A percentile compares a stretch with the other conserved stretches of the same genome.
Conservation (phyloP, 495 filamentous ascomycete species). For the Pyronema omphalodes region DNA sequence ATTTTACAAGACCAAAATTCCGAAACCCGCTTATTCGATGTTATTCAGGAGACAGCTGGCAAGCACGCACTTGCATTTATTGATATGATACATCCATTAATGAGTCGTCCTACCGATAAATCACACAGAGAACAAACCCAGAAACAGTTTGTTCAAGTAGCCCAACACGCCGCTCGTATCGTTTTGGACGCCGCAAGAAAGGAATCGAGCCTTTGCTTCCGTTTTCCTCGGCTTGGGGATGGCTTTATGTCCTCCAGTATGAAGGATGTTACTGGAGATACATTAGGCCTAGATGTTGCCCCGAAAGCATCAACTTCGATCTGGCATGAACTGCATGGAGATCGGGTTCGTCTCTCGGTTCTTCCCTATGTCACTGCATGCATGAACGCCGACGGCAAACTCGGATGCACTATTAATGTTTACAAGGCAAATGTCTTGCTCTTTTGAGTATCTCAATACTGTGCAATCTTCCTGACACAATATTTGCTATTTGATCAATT, state of each 20-base stretch:
- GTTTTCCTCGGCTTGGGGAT: neutral
- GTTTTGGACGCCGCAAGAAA: neutral
- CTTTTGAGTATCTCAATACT: neutral
- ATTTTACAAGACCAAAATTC: neutral
- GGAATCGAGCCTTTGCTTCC: neutral
- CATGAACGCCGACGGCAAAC: neutral
- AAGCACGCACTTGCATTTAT: neutral
- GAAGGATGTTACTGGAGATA: conserved; percentile 1
- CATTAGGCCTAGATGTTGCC: neutral
- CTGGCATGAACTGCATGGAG: neutral
- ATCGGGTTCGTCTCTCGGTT: neutral
- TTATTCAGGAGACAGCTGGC: neutral
- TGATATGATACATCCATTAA: neutral
- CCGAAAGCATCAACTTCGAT: neutral
- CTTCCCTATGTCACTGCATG: neutral
- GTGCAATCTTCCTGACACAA: too few species aligned
- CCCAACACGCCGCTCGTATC: neutral
- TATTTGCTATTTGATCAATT: neutral
- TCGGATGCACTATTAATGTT: neutral
- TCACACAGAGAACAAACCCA: neutral
- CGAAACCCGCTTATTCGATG: neutral
- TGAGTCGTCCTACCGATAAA: neutral
- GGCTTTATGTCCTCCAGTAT: neutral
- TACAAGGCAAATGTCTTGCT: conserved; percentile 3
- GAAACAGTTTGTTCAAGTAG: neutral